Conservation (phyloP, 75 land plant genomes). For the Pseudotsuga menziesii region DNA sequence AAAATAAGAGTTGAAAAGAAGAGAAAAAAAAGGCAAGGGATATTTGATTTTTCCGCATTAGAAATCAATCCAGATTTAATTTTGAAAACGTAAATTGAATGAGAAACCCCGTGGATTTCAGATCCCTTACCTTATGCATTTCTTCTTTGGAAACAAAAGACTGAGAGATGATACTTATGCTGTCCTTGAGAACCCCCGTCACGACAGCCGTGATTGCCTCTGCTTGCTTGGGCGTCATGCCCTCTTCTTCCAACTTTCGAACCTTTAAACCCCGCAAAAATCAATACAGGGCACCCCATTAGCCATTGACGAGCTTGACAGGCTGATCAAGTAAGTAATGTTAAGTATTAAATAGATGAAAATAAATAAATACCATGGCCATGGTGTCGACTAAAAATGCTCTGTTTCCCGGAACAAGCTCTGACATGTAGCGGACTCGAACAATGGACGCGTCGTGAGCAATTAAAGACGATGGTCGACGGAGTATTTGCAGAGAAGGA, state of each 20-base stretch:
- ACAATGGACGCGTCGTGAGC: too few relatives aligned
- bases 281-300: background rate
- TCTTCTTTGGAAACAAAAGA: constrained; percentile 37
- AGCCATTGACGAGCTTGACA: background rate
- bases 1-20: too few relatives aligned
- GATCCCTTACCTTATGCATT: constrained; percentile 20
- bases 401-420: constrained; percentile 6
- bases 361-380: constrained; percentile 4
- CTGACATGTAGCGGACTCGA: background rate
- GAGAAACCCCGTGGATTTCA: too few relatives aligned
- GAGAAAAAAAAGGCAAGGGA: too few relatives aligned
- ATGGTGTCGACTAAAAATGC: constrained; percentile 5
- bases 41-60: too few relatives aligned
- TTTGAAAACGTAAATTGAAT: too few relatives aligned
- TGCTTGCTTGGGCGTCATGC: constrained; percentile 36
- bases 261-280: background rate
- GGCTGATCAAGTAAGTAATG: background rate
- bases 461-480: too few relatives aligned
- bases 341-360: background rate
- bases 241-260: constrained; percentile 32
- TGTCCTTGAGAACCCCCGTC: constrained; percentile 40
- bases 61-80: too few relatives aligned
- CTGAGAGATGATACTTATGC: constrained; percentile 31
- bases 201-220: constrained; percentile 48
- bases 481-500: too few relatives aligned